A percentile compares a stretch with the other conserved stretches of the same genome.
Evolutionary conservation across 1,284 basidiomycete species (phyloP).

Genomic region (Exsudoporus floridanus): DNA sequence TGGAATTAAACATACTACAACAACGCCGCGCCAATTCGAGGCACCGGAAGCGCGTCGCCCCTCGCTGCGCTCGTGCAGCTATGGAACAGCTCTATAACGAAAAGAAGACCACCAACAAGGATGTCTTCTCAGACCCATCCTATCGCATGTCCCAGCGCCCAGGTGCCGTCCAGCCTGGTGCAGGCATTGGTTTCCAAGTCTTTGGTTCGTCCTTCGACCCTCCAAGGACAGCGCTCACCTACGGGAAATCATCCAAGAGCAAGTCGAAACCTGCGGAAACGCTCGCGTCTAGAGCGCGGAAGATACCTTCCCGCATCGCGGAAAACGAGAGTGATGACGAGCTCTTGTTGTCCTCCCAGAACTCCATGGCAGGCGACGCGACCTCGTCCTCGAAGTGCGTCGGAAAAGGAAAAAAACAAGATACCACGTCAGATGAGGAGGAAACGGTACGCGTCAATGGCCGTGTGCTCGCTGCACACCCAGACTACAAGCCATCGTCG

Average conservation of each 20-base stretch:
- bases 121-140: constrained; percentile 17
- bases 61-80: not conserved
- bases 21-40: constrained; percentile 25
- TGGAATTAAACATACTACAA: constrained; percentile 31
- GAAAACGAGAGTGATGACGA: constrained; percentile 33
- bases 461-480: constrained; percentile 22
- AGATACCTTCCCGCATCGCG: not conserved
- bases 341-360: constrained; percentile 31
- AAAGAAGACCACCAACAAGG: not conserved
- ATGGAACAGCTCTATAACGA: constrained; percentile 28
- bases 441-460: constrained; percentile 22
- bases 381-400: constrained; percentile 11
- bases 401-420: constrained; percentile 3
- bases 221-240: constrained; percentile 2
- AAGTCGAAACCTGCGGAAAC: constrained; percentile 13
- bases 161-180: constrained; percentile 25
- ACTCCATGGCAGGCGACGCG: constrained; percentile 18
- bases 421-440: not conserved
- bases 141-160: constrained; percentile 32
- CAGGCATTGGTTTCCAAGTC: constrained; percentile 30
- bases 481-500: constrained; percentile 23
- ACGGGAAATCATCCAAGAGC: constrained; percentile 5
- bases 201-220: constrained; percentile 23
- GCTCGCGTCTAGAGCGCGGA: not conserved
- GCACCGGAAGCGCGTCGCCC: not conserved